Evolutionary conservation across 306 rosid genomes (phyloP).

Genomic region (Lagenaria siceraria): DNA sequence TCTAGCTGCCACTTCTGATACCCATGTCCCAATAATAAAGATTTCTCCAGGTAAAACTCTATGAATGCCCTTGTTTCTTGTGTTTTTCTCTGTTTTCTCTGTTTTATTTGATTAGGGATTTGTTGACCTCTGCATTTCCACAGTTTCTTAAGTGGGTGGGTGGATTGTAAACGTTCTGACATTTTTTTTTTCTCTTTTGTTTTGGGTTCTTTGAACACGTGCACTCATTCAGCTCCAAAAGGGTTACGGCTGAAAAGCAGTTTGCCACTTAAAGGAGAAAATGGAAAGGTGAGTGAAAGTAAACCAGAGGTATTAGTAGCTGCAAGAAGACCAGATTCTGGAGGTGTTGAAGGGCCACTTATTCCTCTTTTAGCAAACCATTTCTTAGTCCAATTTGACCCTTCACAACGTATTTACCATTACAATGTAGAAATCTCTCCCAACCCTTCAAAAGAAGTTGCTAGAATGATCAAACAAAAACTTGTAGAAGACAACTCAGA

Average conservation of each 20-base stretch:
- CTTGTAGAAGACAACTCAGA: slow-evolving; percentile 47
- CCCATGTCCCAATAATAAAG: slow-evolving; percentile 31
- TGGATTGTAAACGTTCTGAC: slow-evolving; percentile 2
- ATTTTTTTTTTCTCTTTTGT: neutral
- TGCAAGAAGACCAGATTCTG: slow-evolving; percentile 85
- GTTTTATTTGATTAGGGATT: slow-evolving; percentile 1
- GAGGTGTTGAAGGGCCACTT: slow-evolving; percentile 79
- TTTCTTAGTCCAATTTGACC: slow-evolving; percentile 66
- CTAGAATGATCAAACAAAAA: slow-evolving; percentile 70
- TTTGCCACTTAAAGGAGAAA: slow-evolving; percentile 30
- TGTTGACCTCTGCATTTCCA: neutral
- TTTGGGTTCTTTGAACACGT: neutral
- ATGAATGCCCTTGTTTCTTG: neutral
- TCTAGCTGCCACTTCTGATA: slow-evolving; percentile 37
- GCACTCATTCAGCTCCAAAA: slow-evolving; percentile 27
- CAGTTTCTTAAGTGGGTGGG: neutral
- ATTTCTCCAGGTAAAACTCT: slow-evolving; percentile 32
- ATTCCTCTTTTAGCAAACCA: slow-evolving; percentile 88
- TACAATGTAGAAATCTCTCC: slow-evolving; percentile 95
- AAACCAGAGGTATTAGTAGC: slow-evolving; percentile 44
- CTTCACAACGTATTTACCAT: slow-evolving; percentile 59
- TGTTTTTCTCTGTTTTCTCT: slow-evolving; percentile 7
- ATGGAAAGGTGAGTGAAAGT: slow-evolving; percentile 34
- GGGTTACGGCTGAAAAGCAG: slow-evolving; percentile 30
- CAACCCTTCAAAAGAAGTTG: slow-evolving; percentile 70